Conservation (phyloP, 345 rosid genomes). For the Lenwebbia sp. region DNA sequence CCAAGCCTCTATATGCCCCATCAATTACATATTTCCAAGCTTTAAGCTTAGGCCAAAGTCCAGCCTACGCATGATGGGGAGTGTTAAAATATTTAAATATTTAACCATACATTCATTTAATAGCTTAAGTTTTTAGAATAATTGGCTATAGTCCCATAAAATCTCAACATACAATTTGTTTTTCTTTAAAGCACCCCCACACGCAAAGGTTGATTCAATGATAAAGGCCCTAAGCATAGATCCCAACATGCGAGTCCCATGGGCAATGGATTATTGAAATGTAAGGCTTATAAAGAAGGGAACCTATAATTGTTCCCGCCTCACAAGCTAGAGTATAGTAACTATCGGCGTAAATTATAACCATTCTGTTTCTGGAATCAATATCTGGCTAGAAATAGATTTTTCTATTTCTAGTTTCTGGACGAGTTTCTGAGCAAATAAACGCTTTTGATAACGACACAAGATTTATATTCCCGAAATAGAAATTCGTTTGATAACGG, state of each 20-base stretch:
- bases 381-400: too few species aligned
- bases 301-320: background rate
- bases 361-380: too few species aligned
- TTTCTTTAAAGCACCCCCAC: background rate
- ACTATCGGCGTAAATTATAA: too few species aligned
- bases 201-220: background rate
- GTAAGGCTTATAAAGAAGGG: background rate
- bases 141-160: background rate
- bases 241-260: background rate
- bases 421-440: too few species aligned
- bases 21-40: background rate
- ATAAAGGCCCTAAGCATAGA: background rate
- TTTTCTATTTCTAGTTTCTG: too few species aligned
- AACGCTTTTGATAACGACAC: too few species aligned
- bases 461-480: too few species aligned
- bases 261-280: background rate
- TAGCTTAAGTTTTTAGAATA: background rate
- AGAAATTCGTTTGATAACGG: too few species aligned
- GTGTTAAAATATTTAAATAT: background rate
- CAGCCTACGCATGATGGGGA: rapidly evolving
- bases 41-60: background rate
- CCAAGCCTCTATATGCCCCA: background rate
- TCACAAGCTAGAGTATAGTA: too few species aligned
- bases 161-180: background rate
- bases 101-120: background rate